phyloP scores from a whole-genome alignment of 495 filamentous ascomycete species.

The Penicillium steckii region DNA sequence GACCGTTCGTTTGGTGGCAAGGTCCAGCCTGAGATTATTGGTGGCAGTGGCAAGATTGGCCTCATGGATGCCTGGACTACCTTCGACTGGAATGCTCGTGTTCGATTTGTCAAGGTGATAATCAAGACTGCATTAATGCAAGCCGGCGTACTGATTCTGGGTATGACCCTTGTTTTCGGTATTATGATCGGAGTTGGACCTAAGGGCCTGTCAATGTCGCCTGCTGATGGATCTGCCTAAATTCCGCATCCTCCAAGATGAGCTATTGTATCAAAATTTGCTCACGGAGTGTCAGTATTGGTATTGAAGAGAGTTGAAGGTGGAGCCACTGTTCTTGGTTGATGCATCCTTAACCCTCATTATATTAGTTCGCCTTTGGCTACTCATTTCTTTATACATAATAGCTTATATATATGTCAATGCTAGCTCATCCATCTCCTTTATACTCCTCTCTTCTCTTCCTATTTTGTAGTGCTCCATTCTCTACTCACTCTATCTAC shows the following conservation, averaged over 20 bases:
- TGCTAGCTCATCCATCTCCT: too few relatives aligned
- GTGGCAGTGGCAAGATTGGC: constrained; percentile 65
- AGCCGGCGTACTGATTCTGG: constrained; percentile 34
- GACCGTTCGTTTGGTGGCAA: constrained; percentile 67
- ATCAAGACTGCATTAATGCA: constrained; percentile 61
- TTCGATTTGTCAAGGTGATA: constrained; percentile 66
- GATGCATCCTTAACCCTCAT: not conserved
- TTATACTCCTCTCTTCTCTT: too few relatives aligned
- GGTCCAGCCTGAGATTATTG: constrained; percentile 58
- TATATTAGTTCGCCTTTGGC: not conserved
- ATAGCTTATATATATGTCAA: too few relatives aligned
- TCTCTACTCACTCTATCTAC: not conserved
- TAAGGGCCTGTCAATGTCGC: constrained; percentile 21
- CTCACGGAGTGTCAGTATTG: too few relatives aligned
- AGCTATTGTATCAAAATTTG: too few relatives aligned
- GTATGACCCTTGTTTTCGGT: constrained; percentile 38
- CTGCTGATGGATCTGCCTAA: not conserved
- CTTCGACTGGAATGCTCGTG: constrained; percentile 63
- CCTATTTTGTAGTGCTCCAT: too few relatives aligned
- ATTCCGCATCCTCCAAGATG: too few relatives aligned
- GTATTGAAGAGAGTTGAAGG: too few relatives aligned
- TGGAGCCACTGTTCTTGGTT: too few relatives aligned
- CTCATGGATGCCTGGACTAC: constrained; percentile 70
- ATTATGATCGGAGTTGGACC: constrained; percentile 18
- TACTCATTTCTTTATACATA: too few relatives aligned